Base-by-base conservation (phyloP, 2,329 filamentous ascomycete species). In the Lizonia empirigonia region DNA sequence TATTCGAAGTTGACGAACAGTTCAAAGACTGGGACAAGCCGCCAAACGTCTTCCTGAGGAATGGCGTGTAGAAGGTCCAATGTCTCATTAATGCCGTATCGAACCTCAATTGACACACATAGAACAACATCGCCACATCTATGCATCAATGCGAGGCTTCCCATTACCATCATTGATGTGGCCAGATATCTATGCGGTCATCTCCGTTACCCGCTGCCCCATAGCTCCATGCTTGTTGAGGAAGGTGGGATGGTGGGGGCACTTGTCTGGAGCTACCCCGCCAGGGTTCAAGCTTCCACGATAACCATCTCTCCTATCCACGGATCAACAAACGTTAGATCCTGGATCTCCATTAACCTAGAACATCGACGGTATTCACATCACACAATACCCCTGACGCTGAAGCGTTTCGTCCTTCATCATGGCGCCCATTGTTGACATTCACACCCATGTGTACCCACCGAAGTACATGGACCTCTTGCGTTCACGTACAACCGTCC, bases 391-490 rank as follows among this genome's bases (percentile, higher is more conserved):
- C 0, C 9, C 9, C 8, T n/a, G 16, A 30, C 27, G n/a, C 27
- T 30, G 13, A 15, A 15, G 27, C 27, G 27, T 30, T n/a, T 30
- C 27, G 13, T 5, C 27, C 7, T 7, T 30, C 35, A 53, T 7
- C n/a, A 50, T 50, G 49, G 49, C 77, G 56, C 69, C 77, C 19
- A 75, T 81, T 51, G 79, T 86, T 41, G 83, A 86, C 64, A 76
- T 86, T 39, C 84, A 86, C 68, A 85, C 83, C 7, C 84, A 86
- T 74, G 77, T 86, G 65, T 86, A 86, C 63, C 83, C 83, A 2
- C 81, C 81, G 7, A 77, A 79, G 23, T 85, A 83, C 67, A 80
- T 85, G 71, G 71, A 77, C 44, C 78, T 86, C 39, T 77, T 86
- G 9, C 78, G 80, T 30, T 75, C 77, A 9, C 79, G 84, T 55